Conservation (phyloP, 2,329 filamentous ascomycete genomes). For the Pseudocercospora macadamiae region DNA sequence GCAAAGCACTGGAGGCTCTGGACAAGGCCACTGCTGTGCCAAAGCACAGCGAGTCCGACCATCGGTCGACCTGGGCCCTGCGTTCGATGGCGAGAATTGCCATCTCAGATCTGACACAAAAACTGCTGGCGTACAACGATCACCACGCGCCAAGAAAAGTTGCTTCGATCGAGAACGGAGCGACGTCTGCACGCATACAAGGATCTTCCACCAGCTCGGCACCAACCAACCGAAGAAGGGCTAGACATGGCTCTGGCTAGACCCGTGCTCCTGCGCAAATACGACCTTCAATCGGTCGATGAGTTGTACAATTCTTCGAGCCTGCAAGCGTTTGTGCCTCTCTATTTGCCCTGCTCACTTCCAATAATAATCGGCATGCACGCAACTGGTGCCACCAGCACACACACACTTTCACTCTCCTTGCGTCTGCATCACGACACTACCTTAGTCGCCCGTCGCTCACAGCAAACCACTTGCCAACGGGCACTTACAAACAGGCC, state of each 20-base stretch:
- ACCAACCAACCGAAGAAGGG: not conserved
- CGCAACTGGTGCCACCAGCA: not conserved
- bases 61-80: conserved; percentile 9
- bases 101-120: not conserved
- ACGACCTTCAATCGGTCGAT: not conserved
- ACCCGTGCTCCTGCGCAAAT: not conserved
- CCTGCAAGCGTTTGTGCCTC: not conserved
- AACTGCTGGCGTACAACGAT: not conserved
- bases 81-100: conserved; percentile 1
- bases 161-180: not conserved
- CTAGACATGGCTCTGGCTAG: not conserved
- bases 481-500: not conserved
- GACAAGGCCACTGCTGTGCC: not conserved
- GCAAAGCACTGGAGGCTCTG: not conserved
- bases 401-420: not conserved
- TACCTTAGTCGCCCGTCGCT: no score
- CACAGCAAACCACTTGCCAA: no score
- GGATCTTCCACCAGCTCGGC: not conserved
- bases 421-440: not conserved
- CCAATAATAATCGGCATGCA: not conserved
- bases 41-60: no score
- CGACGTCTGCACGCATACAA: not conserved
- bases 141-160: not conserved
- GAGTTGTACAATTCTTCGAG: no score
- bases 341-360: not conserved